phyloP scores from a whole-genome alignment of 2,329 filamentous ascomycete genomes.

The Colletotrichum liriopes region DNA sequence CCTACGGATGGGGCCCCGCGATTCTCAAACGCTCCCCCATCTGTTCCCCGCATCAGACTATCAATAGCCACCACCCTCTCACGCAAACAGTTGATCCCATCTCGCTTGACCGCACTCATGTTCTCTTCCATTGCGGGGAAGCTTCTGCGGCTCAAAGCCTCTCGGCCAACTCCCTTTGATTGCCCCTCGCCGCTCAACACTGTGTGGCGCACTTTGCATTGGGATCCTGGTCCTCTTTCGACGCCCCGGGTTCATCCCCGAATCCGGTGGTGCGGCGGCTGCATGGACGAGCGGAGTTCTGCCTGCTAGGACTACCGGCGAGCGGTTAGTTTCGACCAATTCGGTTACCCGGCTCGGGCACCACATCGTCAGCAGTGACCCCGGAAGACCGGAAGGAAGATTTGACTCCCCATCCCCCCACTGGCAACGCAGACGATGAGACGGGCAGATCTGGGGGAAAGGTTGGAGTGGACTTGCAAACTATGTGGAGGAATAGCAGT shows the following conservation, averaged over 20 bases:
- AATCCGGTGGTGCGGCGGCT: slow-evolving; percentile 28
- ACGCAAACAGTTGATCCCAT: slow-evolving; percentile 26
- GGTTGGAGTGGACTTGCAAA: neutral
- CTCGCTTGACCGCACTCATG: slow-evolving; percentile 11
- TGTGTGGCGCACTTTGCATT: slow-evolving; percentile 9
- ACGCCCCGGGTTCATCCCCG: slow-evolving; percentile 25
- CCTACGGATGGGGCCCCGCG: slow-evolving; percentile 34
- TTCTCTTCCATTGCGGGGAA: slow-evolving; percentile 30
- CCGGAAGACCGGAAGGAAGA: slow-evolving; percentile 34
- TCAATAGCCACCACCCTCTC: slow-evolving; percentile 25
- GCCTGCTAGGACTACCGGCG: slow-evolving; percentile 5
- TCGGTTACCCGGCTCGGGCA: slow-evolving; percentile 9
- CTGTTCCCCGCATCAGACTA: slow-evolving; percentile 31
- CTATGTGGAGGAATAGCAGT: neutral
- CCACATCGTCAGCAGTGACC: slow-evolving; percentile 3
- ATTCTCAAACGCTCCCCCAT: slow-evolving; percentile 35
- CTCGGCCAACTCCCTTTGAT: slow-evolving; percentile 12
- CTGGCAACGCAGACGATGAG: neutral
- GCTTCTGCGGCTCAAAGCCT: slow-evolving; percentile 23
- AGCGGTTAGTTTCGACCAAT: slow-evolving; percentile 5
- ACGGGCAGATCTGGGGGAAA: neutral
- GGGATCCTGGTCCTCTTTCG: slow-evolving; percentile 16
- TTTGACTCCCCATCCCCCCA: neutral
- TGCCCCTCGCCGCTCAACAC: neutral
- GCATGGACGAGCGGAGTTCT: slow-evolving; percentile 40